Base-by-base conservation (phyloP, 2,329 filamentous ascomycete genomes). In the Pseudogymnoascus destructans region DNA sequence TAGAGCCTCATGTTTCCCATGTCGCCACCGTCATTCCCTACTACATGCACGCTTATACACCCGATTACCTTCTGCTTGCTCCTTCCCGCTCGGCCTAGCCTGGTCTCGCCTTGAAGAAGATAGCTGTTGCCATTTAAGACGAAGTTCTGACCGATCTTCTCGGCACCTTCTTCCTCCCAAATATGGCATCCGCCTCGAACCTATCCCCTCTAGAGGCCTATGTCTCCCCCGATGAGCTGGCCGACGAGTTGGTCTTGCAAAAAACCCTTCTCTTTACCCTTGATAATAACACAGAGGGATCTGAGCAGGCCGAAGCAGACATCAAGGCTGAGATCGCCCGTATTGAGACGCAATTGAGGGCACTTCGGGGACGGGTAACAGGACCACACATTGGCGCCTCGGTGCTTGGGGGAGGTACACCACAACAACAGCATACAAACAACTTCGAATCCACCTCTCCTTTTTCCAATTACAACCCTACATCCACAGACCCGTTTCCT, bases 241-340 rank as follows among this genome's bases (percentile, higher is more conserved):
- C 52, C 21, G 58, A 59, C 19, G 58, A 59, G 23, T 32, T 59
- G 15, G 23, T 27, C n/a, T 58, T 58, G 13, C 58, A 59, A 40
- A 65, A 67, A 49, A 70, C 72, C 58, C 70, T 76, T 33, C 66
- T 76, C 10, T 64, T 66, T 10, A 76, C 73, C 3, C 67, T 77
- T n/a, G 40, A 55, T 19, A 56, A 61, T 17, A 54, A 61, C 3
- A 23, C 59, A 5, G 54, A 62, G 6, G 49, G 63, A 3, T 60
- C 63, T 25, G 62, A 64, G 9, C 58, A 63, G 25, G 55, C 62
- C 11, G 46, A 62, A 15, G 60, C 62, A 5, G 57, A 64, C 13
- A 38, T 59, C 1, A 57, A 63, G 5, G 64, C 61, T 27, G n/a
- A 63, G 17, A 64, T 63, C 25, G 69, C 27, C n/a, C 40, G 40